Conservation (phyloP, 78 protist genomes). For the Pelomyxa schiedti region DNA sequence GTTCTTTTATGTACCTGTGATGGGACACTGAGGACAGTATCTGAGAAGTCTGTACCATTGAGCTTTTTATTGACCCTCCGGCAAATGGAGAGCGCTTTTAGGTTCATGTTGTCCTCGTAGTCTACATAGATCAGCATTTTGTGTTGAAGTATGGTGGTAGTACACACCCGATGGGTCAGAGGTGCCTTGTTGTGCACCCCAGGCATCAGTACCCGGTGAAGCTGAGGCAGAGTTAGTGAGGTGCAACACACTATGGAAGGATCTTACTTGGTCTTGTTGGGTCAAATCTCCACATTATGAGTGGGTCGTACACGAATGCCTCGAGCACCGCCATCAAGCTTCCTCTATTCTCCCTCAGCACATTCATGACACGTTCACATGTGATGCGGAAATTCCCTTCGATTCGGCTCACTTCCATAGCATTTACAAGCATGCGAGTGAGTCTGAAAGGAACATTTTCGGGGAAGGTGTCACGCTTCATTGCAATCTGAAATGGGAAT, state of each 20-base stretch:
- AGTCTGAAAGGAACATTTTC: conserved; percentile 73
- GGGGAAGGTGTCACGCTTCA: conserved; percentile 28
- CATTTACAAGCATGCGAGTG: conserved; percentile 64
- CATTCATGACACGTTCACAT: conserved; percentile 69
- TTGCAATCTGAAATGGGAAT: too few species aligned
- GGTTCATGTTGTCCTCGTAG: too few species aligned
- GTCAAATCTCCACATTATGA: conserved; percentile 84
- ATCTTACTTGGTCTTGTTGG: too few species aligned
- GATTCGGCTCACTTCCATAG: conserved; percentile 77
- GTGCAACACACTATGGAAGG: neutral
- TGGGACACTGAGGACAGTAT: neutral
- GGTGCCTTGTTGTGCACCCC: neutral
- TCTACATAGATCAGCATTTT: too few species aligned
- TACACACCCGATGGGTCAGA: neutral
- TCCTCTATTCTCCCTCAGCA: conserved; percentile 76
- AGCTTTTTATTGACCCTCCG: conserved; percentile 21
- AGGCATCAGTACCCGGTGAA: neutral
- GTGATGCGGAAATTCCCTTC: conserved; percentile 90
- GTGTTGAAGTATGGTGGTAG: neutral
- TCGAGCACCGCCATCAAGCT: conserved; percentile 94
- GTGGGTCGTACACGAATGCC: conserved; percentile 97
- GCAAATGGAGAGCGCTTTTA: neutral
- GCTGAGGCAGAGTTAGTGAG: neutral
- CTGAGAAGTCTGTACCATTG: conserved; percentile 17
- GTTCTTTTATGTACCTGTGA: neutral